Evolutionary conservation across 1,284 basidiomycete genomes (phyloP).

Genomic region (Leccinum subrobustum): DNA sequence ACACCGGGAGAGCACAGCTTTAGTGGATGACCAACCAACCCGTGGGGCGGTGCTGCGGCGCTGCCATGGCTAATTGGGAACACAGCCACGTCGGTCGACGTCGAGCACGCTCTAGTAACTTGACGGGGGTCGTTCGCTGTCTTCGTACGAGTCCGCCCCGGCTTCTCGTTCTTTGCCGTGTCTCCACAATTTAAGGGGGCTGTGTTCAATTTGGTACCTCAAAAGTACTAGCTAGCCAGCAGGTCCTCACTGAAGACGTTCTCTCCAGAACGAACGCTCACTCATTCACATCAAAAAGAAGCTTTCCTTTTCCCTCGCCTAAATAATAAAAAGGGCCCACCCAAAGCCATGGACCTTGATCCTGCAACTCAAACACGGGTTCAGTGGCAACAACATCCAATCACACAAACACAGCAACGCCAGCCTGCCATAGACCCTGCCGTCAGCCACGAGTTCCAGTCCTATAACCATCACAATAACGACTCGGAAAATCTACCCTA

Average conservation of each 20-base stretch:
- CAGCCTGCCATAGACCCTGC: constrained; percentile 36
- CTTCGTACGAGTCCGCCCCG: constrained; percentile 10
- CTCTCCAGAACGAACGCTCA: constrained; percentile 25
- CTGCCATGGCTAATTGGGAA: constrained; percentile 32
- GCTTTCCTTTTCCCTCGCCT: constrained; percentile 34
- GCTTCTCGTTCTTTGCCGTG: constrained; percentile 15
- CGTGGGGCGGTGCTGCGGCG: constrained; percentile 34
- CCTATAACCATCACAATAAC: constrained; percentile 30
- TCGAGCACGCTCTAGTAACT: constrained; percentile 12
- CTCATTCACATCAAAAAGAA: constrained; percentile 38
- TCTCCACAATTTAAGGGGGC: constrained; percentile 3
- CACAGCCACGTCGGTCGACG: constrained; percentile 33
- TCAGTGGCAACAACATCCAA: constrained; percentile 33
- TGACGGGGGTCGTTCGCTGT: neutral
- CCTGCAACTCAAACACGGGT: constrained; percentile 33
- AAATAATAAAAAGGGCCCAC: constrained; percentile 37
- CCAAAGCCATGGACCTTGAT: constrained; percentile 31
- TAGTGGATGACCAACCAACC: constrained; percentile 11
- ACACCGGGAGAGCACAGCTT: constrained; percentile 20
- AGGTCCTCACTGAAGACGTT: constrained; percentile 14
- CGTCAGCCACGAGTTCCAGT: constrained; percentile 33
- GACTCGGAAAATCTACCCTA: constrained; percentile 27
- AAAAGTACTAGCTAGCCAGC: constrained; percentile 16
- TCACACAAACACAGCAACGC: constrained; percentile 34
- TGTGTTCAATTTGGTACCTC: constrained; percentile 16